Base-by-base conservation (phyloP, 202 grass and related monocot genomes). In the Carex arenaria region DNA sequence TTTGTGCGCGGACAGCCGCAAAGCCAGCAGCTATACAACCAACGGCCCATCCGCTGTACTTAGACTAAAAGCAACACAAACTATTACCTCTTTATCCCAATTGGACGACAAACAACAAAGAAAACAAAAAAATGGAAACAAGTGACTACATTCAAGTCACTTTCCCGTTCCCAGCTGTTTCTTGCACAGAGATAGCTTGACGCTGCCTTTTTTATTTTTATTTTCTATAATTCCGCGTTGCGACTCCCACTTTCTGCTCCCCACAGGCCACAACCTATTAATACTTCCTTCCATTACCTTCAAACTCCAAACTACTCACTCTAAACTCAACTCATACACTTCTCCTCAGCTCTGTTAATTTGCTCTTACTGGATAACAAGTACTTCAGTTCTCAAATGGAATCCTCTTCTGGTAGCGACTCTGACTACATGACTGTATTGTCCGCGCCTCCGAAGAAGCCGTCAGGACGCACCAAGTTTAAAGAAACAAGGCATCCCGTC, bases 391-490 rank as follows among this genome's bases (percentile, higher is more conserved):
- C 45, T 49, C 10, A 49, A 49, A 49, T 49, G 19, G 56, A 34
- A 23, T 26, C 10, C 4, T 49, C 56, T 40, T 23, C 17, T 43
- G 31, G 47, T 30, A 78, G 22, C 1, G 43, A 31, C 2, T 36
- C 40, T 1, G 83, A 79, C 79, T 90, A 90, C 84, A 65, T 65
- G 70, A 96, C 90, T 22, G 88, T 93, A 57, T 92, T 80, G 76
- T 87, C 89, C 11, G 85, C 87, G 53, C 90, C 93, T 47, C 87
- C 91, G 15, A 97, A 97, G 92, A 83, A 85, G 45, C 94, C 90
- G 2, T 91, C 91, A 14, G 93, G 93, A 1, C 67, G 94, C 32
- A 97, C 92, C 61, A 97, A 94, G 87, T 97, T 97, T 83, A 53
- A 80, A 28, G 94, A 94, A 86, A 97, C 94, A 70, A 80, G 92